Conservation (phyloP, 768 basidiomycete genomes). For the Tricholoma terreum region DNA sequence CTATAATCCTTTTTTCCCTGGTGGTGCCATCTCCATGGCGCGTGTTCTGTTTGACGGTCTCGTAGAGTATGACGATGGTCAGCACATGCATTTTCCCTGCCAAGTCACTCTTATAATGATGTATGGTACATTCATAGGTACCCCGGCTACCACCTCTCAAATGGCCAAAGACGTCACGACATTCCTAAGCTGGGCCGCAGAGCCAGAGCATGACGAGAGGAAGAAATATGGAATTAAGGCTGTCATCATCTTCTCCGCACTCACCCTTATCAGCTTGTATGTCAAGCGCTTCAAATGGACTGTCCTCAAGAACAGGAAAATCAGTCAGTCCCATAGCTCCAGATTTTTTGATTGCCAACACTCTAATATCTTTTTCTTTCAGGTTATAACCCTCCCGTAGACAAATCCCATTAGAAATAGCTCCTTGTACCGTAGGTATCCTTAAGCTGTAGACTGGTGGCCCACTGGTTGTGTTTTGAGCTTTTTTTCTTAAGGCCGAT, state of each 20-base stretch:
- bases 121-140: constrained; percentile 49
- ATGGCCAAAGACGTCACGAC: constrained; percentile 99
- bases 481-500: background rate
- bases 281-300: constrained; percentile 97
- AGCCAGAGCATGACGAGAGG: constrained; percentile 96
- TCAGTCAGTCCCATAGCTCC: constrained; percentile 50
- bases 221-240: constrained; percentile 98
- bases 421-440: constrained; percentile 2
- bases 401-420: constrained; percentile 51
- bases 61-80: constrained; percentile 95
- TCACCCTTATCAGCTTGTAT: constrained; percentile 79
- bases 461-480: background rate
- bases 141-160: constrained; percentile 94
- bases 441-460: constrained; percentile 11
- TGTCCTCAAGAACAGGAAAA: constrained; percentile 89
- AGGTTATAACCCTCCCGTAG: constrained; percentile 63
- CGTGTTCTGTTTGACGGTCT: constrained; percentile 93
- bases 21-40: constrained; percentile 98
- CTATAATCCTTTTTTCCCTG: constrained; percentile 99
- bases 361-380: constrained; percentile 7
- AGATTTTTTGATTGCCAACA: background rate
- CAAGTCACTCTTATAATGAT: background rate
- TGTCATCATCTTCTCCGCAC: constrained; percentile 84
- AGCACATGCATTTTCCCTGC: constrained; percentile 15
- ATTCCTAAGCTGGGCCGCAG: constrained; percentile 95